Base-by-base conservation (phyloP, 768 basidiomycete genomes). In the Suillus brevipes region DNA sequence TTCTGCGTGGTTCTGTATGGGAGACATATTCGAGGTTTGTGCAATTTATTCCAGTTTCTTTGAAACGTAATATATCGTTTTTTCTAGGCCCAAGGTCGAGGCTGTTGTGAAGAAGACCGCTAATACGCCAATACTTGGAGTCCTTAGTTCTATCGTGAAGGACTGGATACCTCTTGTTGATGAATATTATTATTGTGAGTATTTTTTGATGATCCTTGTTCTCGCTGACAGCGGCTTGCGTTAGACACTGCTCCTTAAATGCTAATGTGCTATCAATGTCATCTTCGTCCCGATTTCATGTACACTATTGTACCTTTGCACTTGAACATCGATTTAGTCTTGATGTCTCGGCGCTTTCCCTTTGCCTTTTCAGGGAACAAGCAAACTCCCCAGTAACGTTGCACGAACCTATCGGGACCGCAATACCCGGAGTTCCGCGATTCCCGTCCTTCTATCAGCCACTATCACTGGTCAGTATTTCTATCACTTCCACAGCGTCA, bases 131-230 rank as follows among this genome's bases (percentile, higher is more conserved):
- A 60, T 94, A 34, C 71, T 95, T 34, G 85, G 88, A n/a, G 73
- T 93, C 57, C 75, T 92, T 47, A 82, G 91, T 68, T 85, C 87
- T 31, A 78, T 95, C 64, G 74, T 92, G 64, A 88, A 86, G 67
- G 92, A 94, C 71, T 95, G 94, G 93, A 87, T 95, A 67, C 94
- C 92, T 23, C 78, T 95, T 73, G 91, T 95, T 66, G 87, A 95
- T 74, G 91, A 92, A 72, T 95, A 95, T 78, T 89, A 95, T 80
- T 95, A 95, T 82, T 95, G 93, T 93, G 72, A 66, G 93, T 66
- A 31, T n/a, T 50, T 31, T 10, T 28, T 31, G 31, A 43, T 52
- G 10, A 14, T 31, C 23, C 45, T 56, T 43, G 47, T 9, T 47
- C 18, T 38, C 56, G 34, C 62, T 69, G 37, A 68, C 42, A 57